phyloP scores from a whole-genome alignment of 2,329 filamentous ascomycete genomes.

The Eutypella sp. region DNA sequence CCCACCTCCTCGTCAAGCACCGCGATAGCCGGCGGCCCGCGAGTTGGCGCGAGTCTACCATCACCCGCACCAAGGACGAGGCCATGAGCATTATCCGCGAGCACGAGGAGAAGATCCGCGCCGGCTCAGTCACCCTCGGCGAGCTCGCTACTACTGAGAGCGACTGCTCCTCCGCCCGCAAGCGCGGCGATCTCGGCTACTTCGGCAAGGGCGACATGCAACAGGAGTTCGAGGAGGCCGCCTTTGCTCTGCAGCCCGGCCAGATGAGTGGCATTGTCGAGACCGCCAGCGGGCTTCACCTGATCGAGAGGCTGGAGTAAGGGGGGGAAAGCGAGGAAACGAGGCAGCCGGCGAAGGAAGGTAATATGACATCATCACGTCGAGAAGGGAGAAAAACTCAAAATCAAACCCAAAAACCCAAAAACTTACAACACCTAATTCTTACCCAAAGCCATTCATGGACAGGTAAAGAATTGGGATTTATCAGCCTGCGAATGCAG shows the following conservation, averaged over 20 bases:
- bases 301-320: conserved; percentile 67
- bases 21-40: conserved; percentile 79
- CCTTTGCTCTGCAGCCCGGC: conserved; percentile 82
- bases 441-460: too few relatives aligned
- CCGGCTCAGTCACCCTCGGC: conserved; percentile 63
- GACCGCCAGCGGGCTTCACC: conserved; percentile 88
- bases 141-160: conserved; percentile 85
- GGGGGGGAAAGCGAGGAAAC: not conserved
- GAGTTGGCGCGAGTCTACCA: conserved; percentile 88
- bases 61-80: conserved; percentile 84
- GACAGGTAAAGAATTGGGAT: too few relatives aligned
- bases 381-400: too few relatives aligned
- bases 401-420: too few relatives aligned
- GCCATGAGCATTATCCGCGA: conserved; percentile 70
- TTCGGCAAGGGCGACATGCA: conserved; percentile 97
- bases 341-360: too few relatives aligned
- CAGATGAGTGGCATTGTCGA: conserved; percentile 84
- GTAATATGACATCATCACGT: too few relatives aligned
- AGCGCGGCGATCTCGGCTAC: conserved; percentile 90
- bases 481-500: too few relatives aligned
- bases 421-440: too few relatives aligned
- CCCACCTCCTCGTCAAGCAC: conserved; percentile 93
- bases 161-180: conserved; percentile 92
- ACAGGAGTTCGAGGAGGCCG: conserved; percentile 94
- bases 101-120: conserved; percentile 72